These are phyloP conservation scores for Phialemonium atrogriseum DNA, from an alignment of 2,329 filamentous ascomycete species.

Conservation along the genomic window DNA sequence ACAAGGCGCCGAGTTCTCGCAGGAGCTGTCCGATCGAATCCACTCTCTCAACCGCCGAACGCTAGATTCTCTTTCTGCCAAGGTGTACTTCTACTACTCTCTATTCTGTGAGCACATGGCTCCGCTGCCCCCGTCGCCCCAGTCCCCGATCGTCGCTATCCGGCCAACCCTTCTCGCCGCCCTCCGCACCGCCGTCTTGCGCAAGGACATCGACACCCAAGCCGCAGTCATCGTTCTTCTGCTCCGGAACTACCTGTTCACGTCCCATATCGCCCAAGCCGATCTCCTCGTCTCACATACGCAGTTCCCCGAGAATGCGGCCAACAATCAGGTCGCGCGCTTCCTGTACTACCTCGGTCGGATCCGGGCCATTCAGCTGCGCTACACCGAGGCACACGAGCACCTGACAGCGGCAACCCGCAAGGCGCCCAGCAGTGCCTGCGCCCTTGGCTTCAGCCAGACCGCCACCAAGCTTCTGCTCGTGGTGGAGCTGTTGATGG, in stretches of 20 bases:
- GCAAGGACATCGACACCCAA: constrained; percentile 96
- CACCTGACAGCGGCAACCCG: constrained; percentile 88
- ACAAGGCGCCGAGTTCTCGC: constrained; percentile 76
- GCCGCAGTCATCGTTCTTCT: constrained; percentile 91
- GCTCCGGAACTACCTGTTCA: constrained; percentile 90
- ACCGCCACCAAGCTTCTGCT: constrained; percentile 93
- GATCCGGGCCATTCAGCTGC: constrained; percentile 91
- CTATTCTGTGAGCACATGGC: constrained; percentile 89
- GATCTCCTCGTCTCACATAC: constrained; percentile 94
- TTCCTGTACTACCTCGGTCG: constrained; percentile 97
- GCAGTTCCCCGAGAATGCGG: constrained; percentile 85
- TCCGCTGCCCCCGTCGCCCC: constrained; percentile 79
- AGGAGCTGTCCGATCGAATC: constrained; percentile 73
- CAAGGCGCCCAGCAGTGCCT: constrained; percentile 84
- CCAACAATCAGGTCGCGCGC: constrained; percentile 95
- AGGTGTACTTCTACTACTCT: constrained; percentile 97
- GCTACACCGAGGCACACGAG: constrained; percentile 94
- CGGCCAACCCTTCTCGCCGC: constrained; percentile 80
- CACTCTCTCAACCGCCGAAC: constrained; percentile 88
- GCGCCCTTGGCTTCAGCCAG: constrained; percentile 90
- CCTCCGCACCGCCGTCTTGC: constrained; percentile 86
- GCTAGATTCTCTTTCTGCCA: constrained; percentile 84
- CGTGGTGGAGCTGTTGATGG: constrained; percentile 95
- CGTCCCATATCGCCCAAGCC: constrained; percentile 93
- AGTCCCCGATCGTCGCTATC: constrained; percentile 79